Evolutionary conservation across 768 basidiomycete species (phyloP).

Genomic region (Hygrophoropsis aurantiaca): DNA sequence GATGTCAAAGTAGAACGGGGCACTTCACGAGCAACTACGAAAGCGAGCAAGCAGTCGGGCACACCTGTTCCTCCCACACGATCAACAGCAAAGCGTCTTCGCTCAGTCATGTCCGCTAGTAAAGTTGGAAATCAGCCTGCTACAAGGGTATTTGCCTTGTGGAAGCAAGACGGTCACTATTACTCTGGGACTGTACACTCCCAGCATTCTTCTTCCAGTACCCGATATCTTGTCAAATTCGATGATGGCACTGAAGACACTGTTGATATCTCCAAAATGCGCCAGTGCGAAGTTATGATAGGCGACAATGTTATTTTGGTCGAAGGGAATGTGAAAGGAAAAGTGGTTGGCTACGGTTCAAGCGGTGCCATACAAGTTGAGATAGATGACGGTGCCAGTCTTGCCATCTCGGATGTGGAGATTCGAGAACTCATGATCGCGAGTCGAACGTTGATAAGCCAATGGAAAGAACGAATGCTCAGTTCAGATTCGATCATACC

Average conservation of each 20-base stretch:
- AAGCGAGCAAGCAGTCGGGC: constrained; percentile 22
- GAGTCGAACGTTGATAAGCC: constrained; percentile 44
- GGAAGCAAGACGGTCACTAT: constrained; percentile 60
- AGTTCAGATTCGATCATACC: constrained; percentile 42
- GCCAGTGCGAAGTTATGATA: constrained; percentile 45
- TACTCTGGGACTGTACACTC: constrained; percentile 59
- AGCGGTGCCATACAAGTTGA: constrained; percentile 35
- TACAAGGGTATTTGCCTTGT: constrained; percentile 70
- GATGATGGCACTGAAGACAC: constrained; percentile 57
- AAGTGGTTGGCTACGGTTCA: constrained; percentile 30
- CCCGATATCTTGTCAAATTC: constrained; percentile 54
- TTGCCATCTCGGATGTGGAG: constrained; percentile 24
- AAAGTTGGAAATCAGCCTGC: constrained; percentile 23
- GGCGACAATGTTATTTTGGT: constrained; percentile 58
- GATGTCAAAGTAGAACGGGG: constrained; percentile 24
- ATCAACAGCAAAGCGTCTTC: constrained; percentile 37
- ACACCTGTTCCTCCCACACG: constrained; percentile 31
- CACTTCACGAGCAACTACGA: constrained; percentile 22
- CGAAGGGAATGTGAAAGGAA: constrained; percentile 26
- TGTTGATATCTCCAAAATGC: constrained; percentile 53
- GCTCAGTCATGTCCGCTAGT: constrained; percentile 34
- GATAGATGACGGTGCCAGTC: constrained; percentile 36
- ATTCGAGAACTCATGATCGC: constrained; percentile 49
- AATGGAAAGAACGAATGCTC: constrained; percentile 58
- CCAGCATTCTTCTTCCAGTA: constrained; percentile 19